Evolutionary conservation across 2,329 filamentous ascomycete species (phyloP), one percentile per base, ranked within the genome.

Genomic region (Cordyceps sp.): DNA sequence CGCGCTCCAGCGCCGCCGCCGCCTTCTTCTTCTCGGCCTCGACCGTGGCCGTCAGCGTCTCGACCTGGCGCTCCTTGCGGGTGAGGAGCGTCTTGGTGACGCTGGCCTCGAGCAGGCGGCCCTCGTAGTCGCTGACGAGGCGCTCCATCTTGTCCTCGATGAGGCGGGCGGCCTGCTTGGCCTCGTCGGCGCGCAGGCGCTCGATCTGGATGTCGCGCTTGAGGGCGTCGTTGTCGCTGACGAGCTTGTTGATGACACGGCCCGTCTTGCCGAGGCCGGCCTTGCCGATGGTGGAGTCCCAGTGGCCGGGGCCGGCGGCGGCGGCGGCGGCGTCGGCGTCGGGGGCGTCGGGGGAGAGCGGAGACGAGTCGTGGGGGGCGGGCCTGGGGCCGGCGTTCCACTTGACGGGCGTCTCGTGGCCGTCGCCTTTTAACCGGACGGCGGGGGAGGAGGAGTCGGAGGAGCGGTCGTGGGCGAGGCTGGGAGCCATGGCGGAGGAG

Each of bases 231-330:
- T 85, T 85, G 48, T 88, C 81, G 33, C 76, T 75, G 47, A 84
- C 81, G 33, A 90, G 66, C 46, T 74, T 73, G 55, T 90, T 83
- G 52, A 90, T 88, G 32, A 84, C 78, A 22, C 78, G 65, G 8
- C 78, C 78, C 9, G 76, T 82, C 58, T 84, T 84, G 27, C 78
- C 78, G 3, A 78, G 57, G 3, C 72, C 74, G 7, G 76, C 75
- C 46, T 77, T 76, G 41, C 76, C 76, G 29, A 80, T 67, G 4
- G 74, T 74, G 20, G 73, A 72, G 45, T 78, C 75, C 70, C 73
- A 77, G 48, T 57, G 57, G 17, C 45, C 49, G 28, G 50, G 47
- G 26, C 46, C 44, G 14, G 47, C 26, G 10, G 26, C 42, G 21
- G 58, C 59, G 10, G 46, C 42, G 13, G 50, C 48, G 13, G n/a